A percentile compares a stretch with the other conserved stretches of the same genome.
Conservation (phyloP, 345 rosid genomes). For the Dovyalis caffra region DNA sequence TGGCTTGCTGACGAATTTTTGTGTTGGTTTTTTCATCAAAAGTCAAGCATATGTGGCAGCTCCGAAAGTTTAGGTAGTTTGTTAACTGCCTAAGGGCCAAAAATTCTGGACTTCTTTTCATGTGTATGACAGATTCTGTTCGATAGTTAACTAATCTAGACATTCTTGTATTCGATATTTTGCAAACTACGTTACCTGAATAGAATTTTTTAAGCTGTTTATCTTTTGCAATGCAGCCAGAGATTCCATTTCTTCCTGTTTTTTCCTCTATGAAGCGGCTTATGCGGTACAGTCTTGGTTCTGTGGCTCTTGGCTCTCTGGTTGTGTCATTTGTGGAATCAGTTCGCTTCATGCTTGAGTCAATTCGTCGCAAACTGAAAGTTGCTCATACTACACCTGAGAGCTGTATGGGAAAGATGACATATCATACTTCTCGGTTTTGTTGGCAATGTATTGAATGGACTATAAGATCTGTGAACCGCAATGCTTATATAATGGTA, state of each 20-base stretch:
- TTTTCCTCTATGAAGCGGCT: slow-evolving; percentile 93
- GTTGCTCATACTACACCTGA: slow-evolving; percentile 50
- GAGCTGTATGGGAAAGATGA: slow-evolving; percentile 56
- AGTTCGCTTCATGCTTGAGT: slow-evolving; percentile 81
- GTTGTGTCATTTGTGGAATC: slow-evolving; percentile 88
- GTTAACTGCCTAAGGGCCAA: too few species aligned
- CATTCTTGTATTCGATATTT: neutral
- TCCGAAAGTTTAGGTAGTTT: too few species aligned
- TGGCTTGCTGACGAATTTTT: too few species aligned
- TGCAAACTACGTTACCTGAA: neutral
- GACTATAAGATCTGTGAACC: slow-evolving; percentile 84
- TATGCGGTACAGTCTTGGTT: slow-evolving; percentile 79
- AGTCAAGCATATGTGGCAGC: too few species aligned
- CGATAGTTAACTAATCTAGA: too few species aligned
- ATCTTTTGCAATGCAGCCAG: slow-evolving; percentile 55
- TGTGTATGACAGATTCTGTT: too few species aligned
- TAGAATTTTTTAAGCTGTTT: neutral
- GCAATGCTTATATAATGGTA: slow-evolving; percentile 98
- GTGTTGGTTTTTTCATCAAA: too few species aligned
- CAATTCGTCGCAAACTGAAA: slow-evolving; percentile 78
- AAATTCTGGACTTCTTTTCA: too few species aligned
- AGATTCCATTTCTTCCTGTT: slow-evolving; percentile 93
- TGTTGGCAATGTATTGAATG: slow-evolving; percentile 65
- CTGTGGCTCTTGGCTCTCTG: slow-evolving; percentile 93
- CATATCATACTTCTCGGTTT: slow-evolving; percentile 57